These are phyloP conservation scores for Speleostelium caveatum DNA, from an alignment of 78 protist species.

Conservation along the genomic window DNA sequence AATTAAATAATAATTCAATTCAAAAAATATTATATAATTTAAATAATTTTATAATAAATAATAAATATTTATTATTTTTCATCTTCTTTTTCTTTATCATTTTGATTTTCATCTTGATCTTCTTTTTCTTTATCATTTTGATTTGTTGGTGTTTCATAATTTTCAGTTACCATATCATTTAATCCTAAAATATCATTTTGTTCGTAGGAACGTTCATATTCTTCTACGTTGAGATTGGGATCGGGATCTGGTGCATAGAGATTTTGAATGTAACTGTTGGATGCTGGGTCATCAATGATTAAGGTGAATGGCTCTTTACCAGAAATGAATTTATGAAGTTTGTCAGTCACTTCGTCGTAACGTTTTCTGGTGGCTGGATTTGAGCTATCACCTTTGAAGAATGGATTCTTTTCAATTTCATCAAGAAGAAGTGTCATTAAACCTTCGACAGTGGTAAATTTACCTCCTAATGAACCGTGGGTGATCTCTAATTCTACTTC, in stretches of 20 bases:
- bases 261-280: constrained; percentile 82
- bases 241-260: constrained; percentile 90
- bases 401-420: constrained; percentile 72
- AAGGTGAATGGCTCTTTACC: constrained; percentile 85
- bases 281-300: constrained; percentile 90
- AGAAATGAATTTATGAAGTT: background rate
- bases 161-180: constrained; percentile 87
- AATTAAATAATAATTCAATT: background rate
- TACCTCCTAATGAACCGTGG: constrained; percentile 94
- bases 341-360: constrained; percentile 28
- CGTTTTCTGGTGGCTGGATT: background rate
- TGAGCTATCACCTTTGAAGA: constrained; percentile 84
- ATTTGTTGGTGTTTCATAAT: constrained; percentile 39
- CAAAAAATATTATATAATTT: no score
- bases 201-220: constrained; percentile 90
- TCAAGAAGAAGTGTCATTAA: constrained; percentile 51
- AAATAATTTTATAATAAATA: no score
- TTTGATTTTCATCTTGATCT: background rate
- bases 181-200: constrained; percentile 94
- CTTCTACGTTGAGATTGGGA: constrained; percentile 81
- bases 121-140: constrained; percentile 8
- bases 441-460: constrained; percentile 96
- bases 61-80: background rate
- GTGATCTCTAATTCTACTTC: constrained; percentile 85
- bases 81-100: background rate